Percentiles rank a stretch among this genome's conserved stretches.
Conservation (phyloP, 176 grass and related monocot genomes). For the Eleusine coracana region DNA sequence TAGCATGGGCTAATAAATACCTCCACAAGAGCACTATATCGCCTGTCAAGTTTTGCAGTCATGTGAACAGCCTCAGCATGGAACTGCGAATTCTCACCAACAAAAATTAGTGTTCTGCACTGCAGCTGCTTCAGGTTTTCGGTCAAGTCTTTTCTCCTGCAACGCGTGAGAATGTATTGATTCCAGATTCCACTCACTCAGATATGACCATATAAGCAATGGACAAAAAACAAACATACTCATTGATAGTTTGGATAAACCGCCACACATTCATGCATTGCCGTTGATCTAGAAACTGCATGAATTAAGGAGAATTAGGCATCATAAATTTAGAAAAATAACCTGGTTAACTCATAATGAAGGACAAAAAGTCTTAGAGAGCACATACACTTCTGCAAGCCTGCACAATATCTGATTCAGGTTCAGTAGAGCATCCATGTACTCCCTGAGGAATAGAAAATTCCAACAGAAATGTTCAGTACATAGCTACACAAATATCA, state of each 20-base stretch:
- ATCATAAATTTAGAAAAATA: conserved; percentile 23
- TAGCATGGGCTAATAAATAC: conserved; percentile 37
- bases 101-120: conserved; percentile 90
- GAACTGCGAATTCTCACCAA: conserved; percentile 84
- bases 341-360: conserved; percentile 16
- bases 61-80: conserved; percentile 87
- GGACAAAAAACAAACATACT: conserved; percentile 48
- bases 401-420: conserved; percentile 89
- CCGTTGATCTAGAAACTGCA: conserved; percentile 87
- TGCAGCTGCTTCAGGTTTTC: conserved; percentile 80
- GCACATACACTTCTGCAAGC: conserved; percentile 84
- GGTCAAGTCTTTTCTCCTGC: conserved; percentile 86
- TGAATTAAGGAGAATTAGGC: conserved; percentile 36
- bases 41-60: conserved; percentile 76
- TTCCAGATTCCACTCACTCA: conserved; percentile 25
- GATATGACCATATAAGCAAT: conserved; percentile 21
- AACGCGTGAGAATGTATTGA: conserved; percentile 36
- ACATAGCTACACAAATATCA: conserved; percentile 20
- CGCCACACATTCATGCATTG: conserved; percentile 84
- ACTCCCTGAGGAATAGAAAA: conserved; percentile 64
- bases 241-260: conserved; percentile 91
- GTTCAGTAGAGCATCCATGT: conserved; percentile 60
- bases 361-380: conserved; percentile 1
- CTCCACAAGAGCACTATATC: conserved; percentile 89
- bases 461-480: conserved; percentile 27